Base-by-base conservation (phyloP, 768 basidiomycete genomes). In the Coprinopsis strossmayeri region DNA sequence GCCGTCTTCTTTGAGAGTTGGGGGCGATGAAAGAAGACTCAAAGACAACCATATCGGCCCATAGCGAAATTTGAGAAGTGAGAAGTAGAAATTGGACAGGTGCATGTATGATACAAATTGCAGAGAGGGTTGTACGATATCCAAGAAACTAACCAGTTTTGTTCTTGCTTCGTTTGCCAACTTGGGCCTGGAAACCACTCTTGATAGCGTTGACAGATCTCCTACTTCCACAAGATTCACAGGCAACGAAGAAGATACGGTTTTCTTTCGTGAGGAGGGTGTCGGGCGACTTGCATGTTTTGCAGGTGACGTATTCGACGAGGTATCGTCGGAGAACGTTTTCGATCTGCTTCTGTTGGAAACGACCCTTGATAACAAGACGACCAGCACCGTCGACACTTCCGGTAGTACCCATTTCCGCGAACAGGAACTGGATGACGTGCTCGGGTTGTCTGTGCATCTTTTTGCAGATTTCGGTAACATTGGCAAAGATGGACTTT, bases 371-470 rank as follows among this genome's bases (percentile, higher is more conserved):
- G 78, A 99, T 98, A 58, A 98, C 88, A 50, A 99, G 73, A 37
- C 94, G 83, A 17, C 87, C 87, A 1, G 82, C 79, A 50, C 92
- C 96, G 57, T 97, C 96, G 34, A 97, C 90, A 30, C 86, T 90
- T 50, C 95, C 95, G 20, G 87, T 95, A 12, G 96, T 99, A 71
- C 96, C 96, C 84, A 98, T 83, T 72, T 99, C 96, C 47, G 96
- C 83, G 63, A 97, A 98, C 54, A 98, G 72, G 74, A 90, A 99
- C 66, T 89, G 84, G 53, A 97, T 98, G 59, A 97, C 92, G 59
- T 99, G 96, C 67, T 97, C 95, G 17, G 96, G 93, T 72, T 75
- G 78, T 64, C 95, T 79, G 71, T 96, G 95, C 95, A 99, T 98
- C 62, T 90, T 84, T 69, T 87, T 92, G 79, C 95, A 98, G 55